Conservation (phyloP, 768 basidiomycete species). For the Lactarius pseudohatsudake region DNA sequence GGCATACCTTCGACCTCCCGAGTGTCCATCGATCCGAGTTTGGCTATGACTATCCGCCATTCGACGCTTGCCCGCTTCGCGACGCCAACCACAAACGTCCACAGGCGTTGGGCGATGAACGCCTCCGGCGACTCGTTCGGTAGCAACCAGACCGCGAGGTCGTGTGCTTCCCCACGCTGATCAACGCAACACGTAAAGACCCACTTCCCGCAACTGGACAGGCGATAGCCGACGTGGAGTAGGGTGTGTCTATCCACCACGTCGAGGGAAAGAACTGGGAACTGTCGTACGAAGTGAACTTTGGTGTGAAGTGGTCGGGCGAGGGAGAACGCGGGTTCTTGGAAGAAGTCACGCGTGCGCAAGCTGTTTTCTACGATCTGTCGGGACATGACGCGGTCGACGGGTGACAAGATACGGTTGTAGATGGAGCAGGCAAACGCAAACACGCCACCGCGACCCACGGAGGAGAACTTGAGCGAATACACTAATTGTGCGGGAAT, state of each 20-base stretch:
- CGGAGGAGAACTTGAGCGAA: conserved; percentile 47
- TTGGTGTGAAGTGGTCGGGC: conserved; percentile 44
- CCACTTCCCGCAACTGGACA: conserved; percentile 73
- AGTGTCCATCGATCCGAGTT: conserved; percentile 58
- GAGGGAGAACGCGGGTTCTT: conserved; percentile 65
- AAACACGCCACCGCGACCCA: conserved; percentile 44
- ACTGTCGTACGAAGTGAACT: conserved; percentile 42
- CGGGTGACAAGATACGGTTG: conserved; percentile 61
- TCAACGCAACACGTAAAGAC: conserved; percentile 72
- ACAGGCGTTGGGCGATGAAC: conserved; percentile 59
- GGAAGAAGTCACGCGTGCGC: conserved; percentile 50
- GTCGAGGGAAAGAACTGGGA: conserved; percentile 45
- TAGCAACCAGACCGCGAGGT: conserved; percentile 65
- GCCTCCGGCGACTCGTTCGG: conserved; percentile 49
- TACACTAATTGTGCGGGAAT: conserved; percentile 64
- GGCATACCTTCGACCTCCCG: conserved; percentile 65
- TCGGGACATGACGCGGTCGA: conserved; percentile 61
- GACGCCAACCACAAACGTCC: conserved; percentile 66
- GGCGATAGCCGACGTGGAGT: conserved; percentile 73
- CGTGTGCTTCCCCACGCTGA: conserved; percentile 74
- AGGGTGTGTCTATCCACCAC: conserved; percentile 59
- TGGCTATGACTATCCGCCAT: conserved; percentile 76
- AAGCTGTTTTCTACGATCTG: conserved; percentile 44
- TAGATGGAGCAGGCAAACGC: conserved; percentile 64
- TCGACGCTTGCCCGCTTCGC: conserved; percentile 68